These are phyloP conservation scores for Sanghuangporus sanghuang DNA, from an alignment of 1,284 basidiomycete species.

Conservation along the genomic window DNA sequence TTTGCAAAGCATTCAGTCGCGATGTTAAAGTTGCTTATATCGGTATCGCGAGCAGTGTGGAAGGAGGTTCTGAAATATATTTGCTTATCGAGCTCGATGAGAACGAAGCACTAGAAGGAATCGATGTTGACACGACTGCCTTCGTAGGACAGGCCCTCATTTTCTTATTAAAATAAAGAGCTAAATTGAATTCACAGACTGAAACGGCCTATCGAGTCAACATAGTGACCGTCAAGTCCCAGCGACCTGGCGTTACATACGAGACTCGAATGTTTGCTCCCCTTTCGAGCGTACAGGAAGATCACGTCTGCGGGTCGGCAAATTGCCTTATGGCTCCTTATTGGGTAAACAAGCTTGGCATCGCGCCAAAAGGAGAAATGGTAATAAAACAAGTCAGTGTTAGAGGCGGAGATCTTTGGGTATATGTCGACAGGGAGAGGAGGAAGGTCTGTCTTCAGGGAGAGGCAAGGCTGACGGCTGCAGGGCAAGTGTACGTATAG, in stretches of 20 bases:
- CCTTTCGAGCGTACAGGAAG: conserved; percentile 38
- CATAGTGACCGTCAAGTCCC: conserved; percentile 36
- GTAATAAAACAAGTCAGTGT: conserved; percentile 46
- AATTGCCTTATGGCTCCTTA: conserved; percentile 49
- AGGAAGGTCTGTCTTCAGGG: conserved; percentile 34
- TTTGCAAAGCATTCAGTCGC: conserved; percentile 35
- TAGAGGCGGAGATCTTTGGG: conserved; percentile 43
- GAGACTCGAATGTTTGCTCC: conserved; percentile 52
- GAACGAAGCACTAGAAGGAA: conserved; percentile 34
- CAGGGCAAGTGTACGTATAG: conserved; percentile 27
- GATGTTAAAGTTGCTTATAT: conserved; percentile 33
- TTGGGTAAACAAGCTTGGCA: conserved; percentile 38
- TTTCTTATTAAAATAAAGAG: conserved; percentile 17
- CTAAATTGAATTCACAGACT: conserved; percentile 22
- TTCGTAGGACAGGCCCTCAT: conserved; percentile 31
- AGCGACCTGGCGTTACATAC: conserved; percentile 33
- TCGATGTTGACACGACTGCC: conserved; percentile 29
- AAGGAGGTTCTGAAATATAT: conserved; percentile 30
- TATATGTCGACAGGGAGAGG: conserved; percentile 33
- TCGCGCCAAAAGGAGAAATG: conserved; percentile 28
- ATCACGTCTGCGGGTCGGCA: conserved; percentile 54
- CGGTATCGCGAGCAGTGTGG: conserved; percentile 27
- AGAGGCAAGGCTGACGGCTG: conserved; percentile 30
- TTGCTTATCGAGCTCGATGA: conserved; percentile 41
- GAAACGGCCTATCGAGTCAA: conserved; percentile 26